A percentile compares a stretch with the other conserved stretches of the same genome.
These are phyloP conservation scores for Suhomyces prunicola DNA, from an alignment of 805 yeast genomes.

Conservation along the genomic window DNA sequence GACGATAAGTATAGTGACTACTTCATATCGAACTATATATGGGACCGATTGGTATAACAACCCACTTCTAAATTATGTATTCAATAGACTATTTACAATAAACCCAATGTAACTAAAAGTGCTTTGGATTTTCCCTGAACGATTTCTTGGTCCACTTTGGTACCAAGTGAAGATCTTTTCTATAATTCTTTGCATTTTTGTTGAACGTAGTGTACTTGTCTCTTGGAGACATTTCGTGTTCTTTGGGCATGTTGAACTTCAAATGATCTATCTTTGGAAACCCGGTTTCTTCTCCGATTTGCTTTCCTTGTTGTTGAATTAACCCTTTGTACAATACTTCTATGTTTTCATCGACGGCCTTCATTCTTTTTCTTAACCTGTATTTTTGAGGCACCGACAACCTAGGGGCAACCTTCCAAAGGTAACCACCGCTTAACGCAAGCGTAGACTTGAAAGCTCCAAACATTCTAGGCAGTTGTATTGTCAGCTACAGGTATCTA, in stretches of 20 bases:
- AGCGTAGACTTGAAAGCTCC: constrained; percentile 69
- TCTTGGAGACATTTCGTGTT: constrained; percentile 69
- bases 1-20: constrained; percentile 58
- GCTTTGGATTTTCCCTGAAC: constrained; percentile 73
- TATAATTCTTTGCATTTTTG: constrained; percentile 69
- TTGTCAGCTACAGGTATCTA: not conserved
- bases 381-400: constrained; percentile 76
- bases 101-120: constrained; percentile 40
- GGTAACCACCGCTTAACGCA: constrained; percentile 63
- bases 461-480: constrained; percentile 41
- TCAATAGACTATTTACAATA: constrained; percentile 4
- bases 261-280: constrained; percentile 36
- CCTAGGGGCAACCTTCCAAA: constrained; percentile 56
- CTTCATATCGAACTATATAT: constrained; percentile 70
- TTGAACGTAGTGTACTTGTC: constrained; percentile 89
- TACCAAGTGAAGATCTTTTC: constrained; percentile 83
- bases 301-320: constrained; percentile 14
- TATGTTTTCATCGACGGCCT: constrained; percentile 75
- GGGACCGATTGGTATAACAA: constrained; percentile 50
- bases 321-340: constrained; percentile 51
- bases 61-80: not conserved
- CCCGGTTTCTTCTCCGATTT: constrained; percentile 34
- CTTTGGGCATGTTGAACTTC: constrained; percentile 61
- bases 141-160: constrained; percentile 91
- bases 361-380: constrained; percentile 81